Base-by-base conservation (phyloP, 2,329 filamentous ascomycete species). In the Pseudopyricularia javanii region DNA sequence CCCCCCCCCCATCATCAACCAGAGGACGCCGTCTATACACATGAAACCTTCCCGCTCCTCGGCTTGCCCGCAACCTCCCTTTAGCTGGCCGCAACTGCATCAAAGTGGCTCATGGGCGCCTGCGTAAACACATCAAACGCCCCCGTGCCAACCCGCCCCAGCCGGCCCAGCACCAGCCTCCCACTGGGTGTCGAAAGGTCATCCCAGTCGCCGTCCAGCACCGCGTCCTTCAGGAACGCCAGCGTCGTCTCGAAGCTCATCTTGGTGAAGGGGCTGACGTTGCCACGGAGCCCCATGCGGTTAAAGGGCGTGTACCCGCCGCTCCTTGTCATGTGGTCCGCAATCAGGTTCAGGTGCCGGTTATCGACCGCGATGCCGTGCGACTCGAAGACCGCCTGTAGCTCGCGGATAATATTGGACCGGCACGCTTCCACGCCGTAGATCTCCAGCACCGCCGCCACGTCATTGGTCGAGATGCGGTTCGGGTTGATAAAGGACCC, bases 181-280 rank as follows among this genome's bases (percentile, higher is more conserved):
- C 88, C 85, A 67, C 86, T 93, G 0, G 94, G 93, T 55, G 86
- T 90, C 55, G 78, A 82, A 56, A 98, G 73, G 62, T 93, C 86
- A 67, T 98, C 93, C 76, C 82, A 88, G 67, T 97, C 93, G 50
- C 88, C 84, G 63, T 95, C 89, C 54, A 94, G 73, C 26, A 96
- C 85, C 1, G 93, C 91, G 64, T 97, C 93, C 67, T 87, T 91
- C 62, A 98, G 75, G 74, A 96, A 96, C 1, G 86, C 85, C 37
- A 97, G 79, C 2, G 93, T 98, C 4, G 93, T 98, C 78, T 98
- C 93, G 71, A 97, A 98, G 67, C 88, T 95, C 91, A 97, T 97
- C 78, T 97, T 97, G 70, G 93, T 91, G 61, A 98, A 91, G 0
- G 93, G 90, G 59, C 85, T 91, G 28, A 91, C 85, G 62, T 88